Base-by-base conservation (phyloP, 192 early-diverging fungal genomes). In the Diversispora eburnea region DNA sequence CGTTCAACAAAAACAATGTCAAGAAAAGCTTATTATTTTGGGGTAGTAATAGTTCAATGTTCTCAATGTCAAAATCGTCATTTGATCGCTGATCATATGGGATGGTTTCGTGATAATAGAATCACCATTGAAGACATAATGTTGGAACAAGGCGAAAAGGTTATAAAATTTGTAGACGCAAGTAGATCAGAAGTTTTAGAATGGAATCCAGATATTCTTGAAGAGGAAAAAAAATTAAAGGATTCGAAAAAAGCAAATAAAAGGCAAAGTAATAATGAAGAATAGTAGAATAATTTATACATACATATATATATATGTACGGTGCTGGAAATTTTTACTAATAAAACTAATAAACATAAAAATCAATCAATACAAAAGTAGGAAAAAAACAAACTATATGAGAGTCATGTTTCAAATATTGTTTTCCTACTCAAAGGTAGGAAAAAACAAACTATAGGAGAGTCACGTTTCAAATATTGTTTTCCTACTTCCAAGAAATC, bases 61-160 rank as follows among this genome's bases (percentile, higher is more conserved):
- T 91, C 94, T 45, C 84, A 84, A 12, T 99, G 98, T 84, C 85
- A 91, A 76, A 94, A 92, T 75, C 82, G 88, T 13, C 98, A 99
- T 77, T 77, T 99, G 66, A 98, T 99, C 80, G 98, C 98, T 1
- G 98, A 99, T 77, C 91, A 99, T 84, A 78, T 97, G 60, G 97
- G 96, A 1, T 98, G 96, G 96, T 98, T 93, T 80, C 82, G 81
- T 77, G 93, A 84, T 76, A 77, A 78, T 1, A 86, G 77, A 39
- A 82, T 85, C 13, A 95, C 86, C 12, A 85, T 98, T 48, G 93
- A 97, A 77, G 89, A 94, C 60, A 82, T 97, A 70, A 86, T 97
- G 78, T 80, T 80, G 68, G 89, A 89, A 55, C 89, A 88, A 69
- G 91, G 93, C 20, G 91, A 93, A 78, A 63, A 63, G 17, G 57